Evolutionary conservation across 148 eudicot genomes (phyloP).

Genomic region (Amaranthus cruentus): DNA sequence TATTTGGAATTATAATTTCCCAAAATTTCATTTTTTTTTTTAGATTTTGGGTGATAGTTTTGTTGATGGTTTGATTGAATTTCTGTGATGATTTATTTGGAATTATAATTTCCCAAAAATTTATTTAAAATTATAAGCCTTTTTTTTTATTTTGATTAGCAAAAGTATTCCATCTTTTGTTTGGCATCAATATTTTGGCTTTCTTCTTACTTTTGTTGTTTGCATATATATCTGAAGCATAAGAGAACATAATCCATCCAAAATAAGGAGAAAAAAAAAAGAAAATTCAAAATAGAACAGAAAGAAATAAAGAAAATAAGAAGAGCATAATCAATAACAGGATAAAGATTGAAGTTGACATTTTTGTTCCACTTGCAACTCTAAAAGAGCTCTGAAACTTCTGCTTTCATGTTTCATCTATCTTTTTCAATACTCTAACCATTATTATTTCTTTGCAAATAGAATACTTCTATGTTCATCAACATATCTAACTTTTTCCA

Average conservation of each 20-base stretch:
- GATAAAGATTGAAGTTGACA: slow-evolving; percentile 29
- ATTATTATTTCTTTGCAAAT: neutral
- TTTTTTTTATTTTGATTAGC: neutral
- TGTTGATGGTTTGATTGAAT: neutral
- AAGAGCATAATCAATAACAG: slow-evolving; percentile 12
- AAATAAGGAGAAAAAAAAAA: neutral
- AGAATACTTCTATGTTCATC: neutral
- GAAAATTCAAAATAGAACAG: neutral
- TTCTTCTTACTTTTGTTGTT: slow-evolving; percentile 9
- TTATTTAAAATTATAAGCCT: neutral
- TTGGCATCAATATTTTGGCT: slow-evolving; percentile 1
- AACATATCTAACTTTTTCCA: slow-evolving; percentile 2
- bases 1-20: neutral
- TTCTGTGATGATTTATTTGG: neutral
- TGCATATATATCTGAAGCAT: slow-evolving; percentile 9
- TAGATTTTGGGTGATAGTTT: neutral
- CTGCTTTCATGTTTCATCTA: slow-evolving; percentile 2
- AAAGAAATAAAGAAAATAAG: neutral
- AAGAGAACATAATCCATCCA: slow-evolving; percentile 20
- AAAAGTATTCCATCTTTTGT: neutral
- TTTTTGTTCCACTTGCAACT: slow-evolving; percentile 11
- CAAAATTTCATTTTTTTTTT: neutral
- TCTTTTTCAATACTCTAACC: neutral
- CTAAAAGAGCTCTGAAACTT: slow-evolving; percentile 1
- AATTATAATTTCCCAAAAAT: neutral